Base-by-base conservation (phyloP, 768 basidiomycete genomes). In the Chiua virens region DNA sequence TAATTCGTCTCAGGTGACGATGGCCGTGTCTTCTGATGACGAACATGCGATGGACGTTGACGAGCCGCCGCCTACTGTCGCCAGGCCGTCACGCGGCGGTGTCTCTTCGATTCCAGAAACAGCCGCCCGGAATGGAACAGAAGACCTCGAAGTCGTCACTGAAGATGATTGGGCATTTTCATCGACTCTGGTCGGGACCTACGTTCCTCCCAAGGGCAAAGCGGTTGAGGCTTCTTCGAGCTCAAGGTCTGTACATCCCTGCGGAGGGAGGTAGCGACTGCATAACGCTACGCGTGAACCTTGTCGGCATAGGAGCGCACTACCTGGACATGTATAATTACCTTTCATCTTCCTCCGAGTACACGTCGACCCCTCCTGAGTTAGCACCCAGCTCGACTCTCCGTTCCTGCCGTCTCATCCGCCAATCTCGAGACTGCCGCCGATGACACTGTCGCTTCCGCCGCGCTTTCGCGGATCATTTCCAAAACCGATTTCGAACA, bases 381-480 rank as follows among this genome's bases (percentile, higher is more conserved):
- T 11, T 40, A 5, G 42, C 39, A 9, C 43, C 54, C 0, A 54
- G 45, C 15, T 54, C 55, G 8, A 57, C 57, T n/a, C 32, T 65
- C n/a, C 59, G 56, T 30, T 56, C n/a, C 63, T 1, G 66, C 58
- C 8, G 36, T 70, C 22, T 61, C 60, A 8, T 59, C 57, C 10
- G 68, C 66, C 3, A 68, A 70, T 36, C 56, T 70, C 8, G 66
- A 64, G 18, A 68, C 65, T 10, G 74, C 75, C 9, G 75, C 81
- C 28, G 80, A 86, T 44, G 73, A 79, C 14, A 75, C 71, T 14
- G 79, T 75, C 13, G 88, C 81, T 0, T 78, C 80, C 20, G 80
- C 80, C 43, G 85, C 85, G 0, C 81, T 99, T 3, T 79, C 89
- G 11, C 81, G 95, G 15, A 83, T 92, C 30, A 94, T 99, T 23